Conservation (phyloP, 768 basidiomycete genomes). For the Xerocomellus chrysenteron region DNA sequence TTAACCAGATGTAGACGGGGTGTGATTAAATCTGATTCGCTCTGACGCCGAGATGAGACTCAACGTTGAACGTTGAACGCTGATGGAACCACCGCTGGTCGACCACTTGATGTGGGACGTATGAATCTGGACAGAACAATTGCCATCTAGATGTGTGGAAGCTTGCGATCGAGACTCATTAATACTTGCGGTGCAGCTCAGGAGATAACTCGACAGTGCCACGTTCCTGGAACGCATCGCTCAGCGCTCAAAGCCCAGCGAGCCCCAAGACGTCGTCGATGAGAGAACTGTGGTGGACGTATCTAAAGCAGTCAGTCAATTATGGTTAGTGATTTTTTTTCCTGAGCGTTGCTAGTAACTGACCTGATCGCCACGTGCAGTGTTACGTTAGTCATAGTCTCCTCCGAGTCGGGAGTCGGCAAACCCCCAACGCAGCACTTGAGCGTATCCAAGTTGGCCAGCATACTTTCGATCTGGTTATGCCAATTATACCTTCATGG, state of each 20-base stretch:
- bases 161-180: conserved; percentile 18
- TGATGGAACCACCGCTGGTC: conserved; percentile 4
- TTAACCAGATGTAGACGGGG: conserved; percentile 9
- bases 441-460: background rate
- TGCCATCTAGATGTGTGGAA: conserved; percentile 14
- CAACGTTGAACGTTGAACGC: conserved; percentile 3
- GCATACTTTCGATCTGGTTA: background rate
- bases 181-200: conserved; percentile 6
- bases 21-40: conserved; percentile 15
- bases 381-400: conserved; percentile 10
- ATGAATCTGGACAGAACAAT: conserved; percentile 5
- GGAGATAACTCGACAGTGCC: conserved; percentile 5
- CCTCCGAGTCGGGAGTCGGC: background rate
- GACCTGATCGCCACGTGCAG: background rate
- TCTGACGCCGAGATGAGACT: conserved; percentile 28
- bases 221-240: conserved; percentile 2
- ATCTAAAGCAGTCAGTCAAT: background rate
- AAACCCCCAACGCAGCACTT: conserved; percentile 1
- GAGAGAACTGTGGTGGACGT: background rate
- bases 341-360: background rate
- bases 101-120: conserved; percentile 8
- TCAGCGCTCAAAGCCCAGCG: conserved; percentile 6
- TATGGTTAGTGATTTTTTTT: background rate
- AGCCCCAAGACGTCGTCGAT: background rate
- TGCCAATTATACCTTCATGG: conserved; percentile 52